Evolutionary conservation across 2,329 filamentous ascomycete genomes (phyloP), one percentile per base, ranked within the genome.

Genomic region (Aspergillus ochraceus): DNA sequence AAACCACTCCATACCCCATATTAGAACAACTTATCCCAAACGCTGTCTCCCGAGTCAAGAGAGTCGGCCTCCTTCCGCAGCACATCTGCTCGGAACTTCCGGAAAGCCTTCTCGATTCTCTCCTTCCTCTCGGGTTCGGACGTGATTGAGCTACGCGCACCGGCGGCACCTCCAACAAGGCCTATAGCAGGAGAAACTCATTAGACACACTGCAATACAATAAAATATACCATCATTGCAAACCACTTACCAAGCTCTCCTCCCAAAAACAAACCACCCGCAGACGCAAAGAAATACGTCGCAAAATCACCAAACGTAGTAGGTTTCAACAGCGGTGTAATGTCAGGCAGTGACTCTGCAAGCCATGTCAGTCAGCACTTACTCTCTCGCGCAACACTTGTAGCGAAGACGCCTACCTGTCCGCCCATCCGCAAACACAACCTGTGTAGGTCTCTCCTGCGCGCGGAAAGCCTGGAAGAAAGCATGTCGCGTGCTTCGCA

Each of bases 391-490:
- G 24, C 0, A 1, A 49, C 2, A 32, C 20, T 11, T 26, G n/a
- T 5, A 1, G 6, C 17, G 6, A 4, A 26, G 2, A 11, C 2
- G 20, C 22, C 73, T 71, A 86, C 85, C 82, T 54, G 81, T 81
- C 19, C 86, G 77, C 0, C 88, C 88, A 64, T 84, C 82, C 0
- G 84, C 81, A 70, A 90, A 90, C 14, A 83, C 75, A 6, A 90
- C 81, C 55, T 86, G 80, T 0, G 82, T 84, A 0, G 88, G 88
- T 71, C 84, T 85, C 69, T 89, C 85, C 54, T 81, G 75, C 0
- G 86, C 81, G 20, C 82, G 80, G 74, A 90, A 86, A 6, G 84
- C 83, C 49, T 81, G 80, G 77, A 88, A 89, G 72, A 88, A 82
- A n/a, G 81, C 77, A 32, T 78, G 74, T 50, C 88, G 82, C 60